phyloP scores from a whole-genome alignment of 495 filamentous ascomycete species.

The Massariosphaeria phaeospora region DNA sequence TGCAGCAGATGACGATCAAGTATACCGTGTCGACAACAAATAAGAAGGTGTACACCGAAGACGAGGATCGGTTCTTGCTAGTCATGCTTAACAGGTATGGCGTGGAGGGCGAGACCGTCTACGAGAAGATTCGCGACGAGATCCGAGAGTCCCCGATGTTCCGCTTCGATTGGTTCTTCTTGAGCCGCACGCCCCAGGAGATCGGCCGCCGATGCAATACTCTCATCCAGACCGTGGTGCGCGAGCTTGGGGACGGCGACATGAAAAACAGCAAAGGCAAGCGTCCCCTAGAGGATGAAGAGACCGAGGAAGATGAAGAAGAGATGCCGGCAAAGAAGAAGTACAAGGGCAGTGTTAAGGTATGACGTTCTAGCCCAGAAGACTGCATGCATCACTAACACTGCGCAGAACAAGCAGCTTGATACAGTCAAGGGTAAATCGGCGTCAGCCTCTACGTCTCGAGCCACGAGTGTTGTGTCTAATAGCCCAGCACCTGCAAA shows the following conservation, averaged over 20 bases:
- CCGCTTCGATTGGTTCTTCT: constrained; percentile 98
- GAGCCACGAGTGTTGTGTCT: constrained; percentile 55
- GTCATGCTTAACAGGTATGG: constrained; percentile 89
- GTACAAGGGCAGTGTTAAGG: constrained; percentile 73
- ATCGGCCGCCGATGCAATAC: constrained; percentile 89
- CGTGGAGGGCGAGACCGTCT: constrained; percentile 47
- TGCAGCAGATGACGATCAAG: constrained; percentile 97
- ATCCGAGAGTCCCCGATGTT: constrained; percentile 93
- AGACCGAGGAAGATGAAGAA: constrained; percentile 57
- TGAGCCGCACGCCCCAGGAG: constrained; percentile 88
- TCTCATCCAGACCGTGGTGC: constrained; percentile 83
- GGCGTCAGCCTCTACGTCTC: constrained; percentile 49
- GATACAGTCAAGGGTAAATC: constrained; percentile 54
- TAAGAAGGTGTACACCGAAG: constrained; percentile 99
- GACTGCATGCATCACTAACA: not conserved
- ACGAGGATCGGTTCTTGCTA: constrained; percentile 94
- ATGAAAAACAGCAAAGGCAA: constrained; percentile 54
- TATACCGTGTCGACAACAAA: constrained; percentile 99
- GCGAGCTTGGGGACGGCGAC: constrained; percentile 67
- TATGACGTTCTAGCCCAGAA: constrained; percentile 36
- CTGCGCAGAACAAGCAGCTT: constrained; percentile 54
- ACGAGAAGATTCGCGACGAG: constrained; percentile 44
- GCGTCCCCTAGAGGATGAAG: constrained; percentile 67
- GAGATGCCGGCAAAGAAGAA: constrained; percentile 87
- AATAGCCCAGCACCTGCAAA: constrained; percentile 45